Evolutionary conservation across 805 yeast species (phyloP), one percentile per base, ranked within the genome.

Genomic region (Ogataea populi-albae): DNA sequence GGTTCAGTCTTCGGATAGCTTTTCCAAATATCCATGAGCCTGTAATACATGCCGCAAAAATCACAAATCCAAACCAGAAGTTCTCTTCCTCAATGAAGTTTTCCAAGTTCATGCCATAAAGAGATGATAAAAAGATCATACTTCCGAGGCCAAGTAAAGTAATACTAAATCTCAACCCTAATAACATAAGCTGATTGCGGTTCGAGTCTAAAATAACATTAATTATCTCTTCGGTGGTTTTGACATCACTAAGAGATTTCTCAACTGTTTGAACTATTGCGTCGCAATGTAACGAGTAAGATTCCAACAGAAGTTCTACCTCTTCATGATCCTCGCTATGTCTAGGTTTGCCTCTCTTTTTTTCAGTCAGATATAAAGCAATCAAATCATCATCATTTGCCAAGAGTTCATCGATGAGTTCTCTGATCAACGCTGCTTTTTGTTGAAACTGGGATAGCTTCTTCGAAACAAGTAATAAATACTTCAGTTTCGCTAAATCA

Each of bases 91-190:
- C 99, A 16, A 93, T 80, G 54, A 85, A 88, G 61, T 91, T 93
- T 53, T 84, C 86, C 57, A 93, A 66, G 61, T 93, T 93, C 98
- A 93, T 93, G 23, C 99, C 99, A 59, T 89, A 93, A 8, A 87
- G 65, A 0, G 96, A 83, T 2, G 95, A 93, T 11, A 86, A 57
- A 46, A 85, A 86, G 30, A 94, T 65, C 1, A 93, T 82, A 11
- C 81, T 75, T 2, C 95, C 95, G 52, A 89, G 66, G 3, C 95
- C 81, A 23, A 93, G 64, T 38, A 94, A 69, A 0, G 95, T 93
- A 17, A 87, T 79, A 33, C 93, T 81, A 57, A 87, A 86, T 49
- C 83, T 73, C 38, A 93, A 67, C 3, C 95, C 95, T 25, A 93
- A 66, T 19, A 88, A 59, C 96, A 93, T 88, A 41, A 93, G 69